Conservation (phyloP, 129 eudicot genomes). For the Flaveria brownii region DNA sequence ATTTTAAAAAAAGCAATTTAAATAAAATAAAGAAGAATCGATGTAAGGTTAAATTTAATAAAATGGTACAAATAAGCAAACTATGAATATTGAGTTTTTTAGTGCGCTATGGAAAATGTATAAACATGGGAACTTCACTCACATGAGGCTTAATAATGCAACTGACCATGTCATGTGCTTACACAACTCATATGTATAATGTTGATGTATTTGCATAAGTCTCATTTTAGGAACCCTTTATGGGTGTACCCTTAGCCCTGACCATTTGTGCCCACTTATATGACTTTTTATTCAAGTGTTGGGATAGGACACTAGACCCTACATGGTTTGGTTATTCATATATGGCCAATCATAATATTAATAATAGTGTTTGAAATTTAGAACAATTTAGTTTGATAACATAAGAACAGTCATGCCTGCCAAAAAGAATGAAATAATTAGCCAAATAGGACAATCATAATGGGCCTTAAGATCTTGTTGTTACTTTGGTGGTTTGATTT, state of each 20-base stretch:
- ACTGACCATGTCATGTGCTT: conserved; percentile 25
- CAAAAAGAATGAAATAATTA: conserved; percentile 37
- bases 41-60: too few species aligned
- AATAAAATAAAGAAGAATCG: too few species aligned
- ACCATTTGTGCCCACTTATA: conserved; percentile 26
- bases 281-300: conserved; percentile 23
- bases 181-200: conserved; percentile 33
- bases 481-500: background rate
- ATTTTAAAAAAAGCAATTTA: too few species aligned
- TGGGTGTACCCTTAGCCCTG: conserved; percentile 28
- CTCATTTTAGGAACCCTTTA: conserved; percentile 29
- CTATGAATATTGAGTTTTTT: too few species aligned
- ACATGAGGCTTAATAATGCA: too few species aligned
- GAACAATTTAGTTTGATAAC: conserved; percentile 20
- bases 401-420: conserved; percentile 25
- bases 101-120: too few species aligned
- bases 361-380: conserved; percentile 24
- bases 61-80: too few species aligned
- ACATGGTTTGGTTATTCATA: conserved; percentile 17
- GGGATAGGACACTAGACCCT: conserved; percentile 28
- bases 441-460: conserved; percentile 30
- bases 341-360: conserved; percentile 20
- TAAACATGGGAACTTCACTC: too few species aligned
- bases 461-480: conserved; percentile 12
- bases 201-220: conserved; percentile 35